Conservation (phyloP, 768 basidiomycete species). For the Lentinula raphanica region DNA sequence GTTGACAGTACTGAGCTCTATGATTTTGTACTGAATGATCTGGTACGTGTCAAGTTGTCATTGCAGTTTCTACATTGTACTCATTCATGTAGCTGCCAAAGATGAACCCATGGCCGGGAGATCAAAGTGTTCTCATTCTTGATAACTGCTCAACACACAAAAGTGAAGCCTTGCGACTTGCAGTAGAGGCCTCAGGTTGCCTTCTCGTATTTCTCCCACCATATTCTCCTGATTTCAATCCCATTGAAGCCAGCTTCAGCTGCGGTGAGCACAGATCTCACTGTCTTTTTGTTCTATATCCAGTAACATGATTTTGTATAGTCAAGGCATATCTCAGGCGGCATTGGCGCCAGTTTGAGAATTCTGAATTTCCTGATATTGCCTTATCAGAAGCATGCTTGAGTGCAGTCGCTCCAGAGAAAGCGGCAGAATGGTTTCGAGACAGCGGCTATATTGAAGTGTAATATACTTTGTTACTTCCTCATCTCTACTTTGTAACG, state of each 20-base stretch:
- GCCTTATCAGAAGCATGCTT: conserved; percentile 14
- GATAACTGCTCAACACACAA: conserved; percentile 17
- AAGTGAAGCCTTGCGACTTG: conserved; percentile 15
- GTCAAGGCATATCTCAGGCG: conserved; percentile 11
- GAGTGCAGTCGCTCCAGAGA: conserved; percentile 15
- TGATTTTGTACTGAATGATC: conserved; percentile 31
- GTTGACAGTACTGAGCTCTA: conserved; percentile 27
- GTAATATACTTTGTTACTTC: not conserved
- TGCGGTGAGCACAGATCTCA: too few species aligned
- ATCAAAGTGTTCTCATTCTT: conserved; percentile 6
- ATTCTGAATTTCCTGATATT: conserved; percentile 4
- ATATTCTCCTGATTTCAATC: conserved; percentile 32
- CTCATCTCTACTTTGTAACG: not conserved
- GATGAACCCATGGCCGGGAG: conserved; percentile 14
- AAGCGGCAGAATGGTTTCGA: conserved; percentile 16
- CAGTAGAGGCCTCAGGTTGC: conserved; percentile 18
- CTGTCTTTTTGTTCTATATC: not conserved
- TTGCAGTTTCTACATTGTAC: not conserved
- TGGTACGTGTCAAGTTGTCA: conserved; percentile 20
- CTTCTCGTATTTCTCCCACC: conserved; percentile 23
- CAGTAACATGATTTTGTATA: not conserved
- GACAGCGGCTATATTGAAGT: conserved; percentile 16
- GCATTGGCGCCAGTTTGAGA: conserved; percentile 4
- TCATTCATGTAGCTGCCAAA: conserved; percentile 21
- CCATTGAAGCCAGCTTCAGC: conserved; percentile 28